Conservation (phyloP, 805 yeast genomes). For the Ogataea trehaloabstinens region DNA sequence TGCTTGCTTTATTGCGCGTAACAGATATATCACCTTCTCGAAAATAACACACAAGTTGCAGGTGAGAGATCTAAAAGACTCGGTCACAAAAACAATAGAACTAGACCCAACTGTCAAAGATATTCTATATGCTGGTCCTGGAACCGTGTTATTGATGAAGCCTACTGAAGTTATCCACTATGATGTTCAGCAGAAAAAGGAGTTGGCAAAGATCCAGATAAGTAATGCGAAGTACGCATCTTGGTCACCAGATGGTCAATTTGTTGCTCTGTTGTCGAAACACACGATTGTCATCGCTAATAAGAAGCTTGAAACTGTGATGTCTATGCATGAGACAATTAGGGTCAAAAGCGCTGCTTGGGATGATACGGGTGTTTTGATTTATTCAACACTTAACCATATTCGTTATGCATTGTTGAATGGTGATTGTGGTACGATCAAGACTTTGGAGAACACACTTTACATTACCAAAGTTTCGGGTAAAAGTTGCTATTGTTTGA, state of each 20-base stretch:
- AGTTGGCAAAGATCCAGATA: conserved; percentile 63
- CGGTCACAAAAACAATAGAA: conserved; percentile 77
- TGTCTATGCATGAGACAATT: conserved; percentile 93
- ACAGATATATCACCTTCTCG: conserved; percentile 82
- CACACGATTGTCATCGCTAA: conserved; percentile 90
- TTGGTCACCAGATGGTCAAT: conserved; percentile 87
- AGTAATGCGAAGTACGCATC: conserved; percentile 82
- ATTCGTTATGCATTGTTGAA: conserved; percentile 89
- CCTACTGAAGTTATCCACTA: conserved; percentile 69
- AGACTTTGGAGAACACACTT: conserved; percentile 84
- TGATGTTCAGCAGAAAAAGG: conserved; percentile 91
- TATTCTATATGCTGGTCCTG: conserved; percentile 77
- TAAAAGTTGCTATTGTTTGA: conserved; percentile 72
- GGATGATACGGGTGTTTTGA: conserved; percentile 90
- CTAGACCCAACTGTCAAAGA: conserved; percentile 65
- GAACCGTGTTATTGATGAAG: conserved; percentile 75
- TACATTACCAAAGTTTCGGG: conserved; percentile 75
- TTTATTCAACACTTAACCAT: conserved; percentile 93
- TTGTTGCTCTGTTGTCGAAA: conserved; percentile 84
- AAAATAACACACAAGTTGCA: conserved; percentile 65
- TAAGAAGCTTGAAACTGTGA: conserved; percentile 69
- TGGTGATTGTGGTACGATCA: conserved; percentile 94
- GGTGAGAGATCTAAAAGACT: conserved; percentile 78
- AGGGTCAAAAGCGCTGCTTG: conserved; percentile 96
- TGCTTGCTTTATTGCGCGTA: conserved; percentile 92